Evolutionary conservation across 2,329 filamentous ascomycete species (phyloP), one percentile per base, ranked within the genome.

Genomic region (Fusarium dimerum): DNA sequence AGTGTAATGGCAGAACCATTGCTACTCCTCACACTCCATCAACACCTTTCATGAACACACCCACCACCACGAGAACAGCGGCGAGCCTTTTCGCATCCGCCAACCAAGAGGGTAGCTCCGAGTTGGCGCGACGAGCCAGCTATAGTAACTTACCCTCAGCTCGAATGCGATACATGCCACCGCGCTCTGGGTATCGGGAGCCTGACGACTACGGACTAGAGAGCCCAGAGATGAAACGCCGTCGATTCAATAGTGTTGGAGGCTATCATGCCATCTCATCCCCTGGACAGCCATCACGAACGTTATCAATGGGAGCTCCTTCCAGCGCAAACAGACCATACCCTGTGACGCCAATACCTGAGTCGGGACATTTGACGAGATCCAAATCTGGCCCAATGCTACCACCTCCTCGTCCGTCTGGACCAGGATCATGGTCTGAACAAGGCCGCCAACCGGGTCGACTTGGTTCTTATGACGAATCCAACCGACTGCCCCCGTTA

Each of bases 1-100:
- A 86, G 76, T 92, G 89, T 61, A 85, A 87, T 54, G 88, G 89
- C 12, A 78, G 84, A 11, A 85, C 80, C 65, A 84, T 87, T 63
- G 79, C 81, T 47, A 83, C 84, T 6, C 83, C 85, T 1, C 77
- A 78, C 39, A 86, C 84, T 9, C 83, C 85, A 0, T 79, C 73
- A 15, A 80, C 76, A 3, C 76, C 79, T 1, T 75, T 76, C 48
- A 64, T 69, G 32, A 15, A 15, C 16, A 70, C 63, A 4, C 64
- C 74, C 3, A 67, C 72, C 3, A 65, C 70, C 8, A 62, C 66
- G 15, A 69, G 63, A 34, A 53, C 59, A 42, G 45, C 43, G 17
- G 53, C 59, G 32, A 57, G 60, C 18, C 56, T 66, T 6, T 64
- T 65, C 29, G 44, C 60, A 10, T 55, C 63, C 1, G 49, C 55